A percentile compares a stretch with the other conserved stretches of the same genome.
Evolutionary conservation across 2,329 filamentous ascomycete genomes (phyloP).

Genomic region (Fusarium foetens): DNA sequence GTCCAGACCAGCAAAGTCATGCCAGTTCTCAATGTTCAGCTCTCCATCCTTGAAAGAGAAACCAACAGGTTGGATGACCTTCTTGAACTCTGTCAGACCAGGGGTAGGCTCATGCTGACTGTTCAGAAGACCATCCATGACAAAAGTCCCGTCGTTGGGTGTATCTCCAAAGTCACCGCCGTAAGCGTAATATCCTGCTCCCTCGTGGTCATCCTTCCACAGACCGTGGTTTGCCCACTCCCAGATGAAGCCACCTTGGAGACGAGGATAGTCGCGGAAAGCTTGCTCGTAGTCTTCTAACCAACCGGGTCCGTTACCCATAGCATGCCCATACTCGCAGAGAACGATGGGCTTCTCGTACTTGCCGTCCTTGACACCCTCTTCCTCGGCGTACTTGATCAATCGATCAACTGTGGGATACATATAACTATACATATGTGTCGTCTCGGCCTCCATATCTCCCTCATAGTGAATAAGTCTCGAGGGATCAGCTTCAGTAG

Average conservation of each 20-base stretch:
- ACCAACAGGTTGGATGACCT: slow-evolving; percentile 65
- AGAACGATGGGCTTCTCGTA: slow-evolving; percentile 68
- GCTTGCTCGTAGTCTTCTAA: slow-evolving; percentile 74
- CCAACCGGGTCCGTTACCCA: slow-evolving; percentile 79
- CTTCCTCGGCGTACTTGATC: slow-evolving; percentile 55
- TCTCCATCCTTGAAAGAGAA: slow-evolving; percentile 51
- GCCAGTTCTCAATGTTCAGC: slow-evolving; percentile 58
- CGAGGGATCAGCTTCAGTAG: slow-evolving; percentile 65
- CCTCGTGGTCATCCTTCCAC: slow-evolving; percentile 56
- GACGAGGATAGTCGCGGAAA: slow-evolving; percentile 67
- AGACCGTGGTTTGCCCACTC: slow-evolving; percentile 73
- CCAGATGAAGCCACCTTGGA: slow-evolving; percentile 76
- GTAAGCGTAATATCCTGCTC: slow-evolving; percentile 66
- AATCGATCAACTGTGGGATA: slow-evolving; percentile 67
- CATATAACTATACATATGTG: slow-evolving; percentile 76
- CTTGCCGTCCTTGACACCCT: slow-evolving; percentile 56
- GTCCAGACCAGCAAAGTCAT: slow-evolving; percentile 59
- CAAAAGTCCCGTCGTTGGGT: slow-evolving; percentile 69
- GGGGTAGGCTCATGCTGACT: slow-evolving; percentile 66
- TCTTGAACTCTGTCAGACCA: slow-evolving; percentile 66
- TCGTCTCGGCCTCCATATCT: slow-evolving; percentile 66
- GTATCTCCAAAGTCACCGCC: slow-evolving; percentile 71
- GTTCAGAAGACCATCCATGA: slow-evolving; percentile 69
- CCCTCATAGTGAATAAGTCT: slow-evolving; percentile 75
- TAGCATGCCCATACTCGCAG: slow-evolving; percentile 70